Evolutionary conservation across 2,329 filamentous ascomycete species (phyloP), one percentile per base, ranked within the genome.

Genomic region (Balansia obtecta): DNA sequence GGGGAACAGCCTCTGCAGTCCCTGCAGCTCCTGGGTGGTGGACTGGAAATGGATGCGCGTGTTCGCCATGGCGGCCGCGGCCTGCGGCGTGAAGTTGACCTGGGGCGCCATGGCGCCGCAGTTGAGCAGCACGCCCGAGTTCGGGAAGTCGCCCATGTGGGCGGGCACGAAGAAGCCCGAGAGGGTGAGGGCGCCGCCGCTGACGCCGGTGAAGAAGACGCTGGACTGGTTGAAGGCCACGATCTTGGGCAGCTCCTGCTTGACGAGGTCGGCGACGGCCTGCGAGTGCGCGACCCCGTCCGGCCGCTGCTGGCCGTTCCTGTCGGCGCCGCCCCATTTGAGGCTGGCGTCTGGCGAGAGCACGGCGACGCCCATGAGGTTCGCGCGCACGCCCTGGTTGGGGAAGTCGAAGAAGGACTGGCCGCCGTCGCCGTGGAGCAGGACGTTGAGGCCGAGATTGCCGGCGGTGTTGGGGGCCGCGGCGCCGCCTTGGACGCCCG

Each of bases 371-470:
- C 75, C 75, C 60, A 75, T 74, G 33, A 75, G 69, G 54, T 71
- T 71, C 47, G 64, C 60, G 50, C 73, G 71, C 11, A 77, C 71
- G 16, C 68, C 71, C 56, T 78, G 72, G 61, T 78, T 78, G 37
- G 75, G 75, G 63, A 77, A 76, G 58, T 76, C 74, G 61, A 76
- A 75, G 68, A 78, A 79, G 12, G 73, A 77, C 56, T 78, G 73
- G 7, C 77, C 77, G 41, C 77, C 77, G 58, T 81, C 77, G 46
- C 77, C 77, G 59, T 81, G 77, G 3, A 81, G 69, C 37, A 81
- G 70, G 13, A 81, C 72, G 56, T 80, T 80, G 7, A 77, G 66
- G 46, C 75, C 75, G 32, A 76, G 63, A 7, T 63, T 54, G 5
- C 71, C 70, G 0, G 55, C 56, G 20, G 58, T 51, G 32, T 58